Evolutionary conservation across 1,139 yeast genomes (phyloP), one percentile per base, ranked within the genome.

Genomic region (Chernovozyma aurita): DNA sequence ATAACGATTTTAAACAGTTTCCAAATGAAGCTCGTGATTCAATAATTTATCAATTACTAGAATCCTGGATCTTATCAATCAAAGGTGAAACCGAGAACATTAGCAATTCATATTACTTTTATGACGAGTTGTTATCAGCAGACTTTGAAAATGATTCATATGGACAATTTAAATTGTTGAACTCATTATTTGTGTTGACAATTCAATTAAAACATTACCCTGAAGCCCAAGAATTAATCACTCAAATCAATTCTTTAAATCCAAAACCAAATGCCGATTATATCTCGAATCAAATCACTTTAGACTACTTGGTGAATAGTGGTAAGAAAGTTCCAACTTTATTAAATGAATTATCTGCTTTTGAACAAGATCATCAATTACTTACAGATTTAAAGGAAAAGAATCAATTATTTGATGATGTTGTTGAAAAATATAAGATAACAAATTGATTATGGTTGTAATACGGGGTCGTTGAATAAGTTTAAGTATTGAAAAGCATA

Each of bases 31-130:
- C 85, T 17, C 76, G 80, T 51, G 94, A 84, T 55, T 76, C 73
- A 47, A 75, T 83, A 36, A 73, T 81, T 34, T 81, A 72, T 57
- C 84, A 80, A 49, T 68, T 83, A 13, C 70, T 82, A 36, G 92
- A 84, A 52, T 73, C 85, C 14, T 80, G 85, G 80, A 64, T 78
- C 16, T 66, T 71, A 40, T 59, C 82, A 35, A 56, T 69, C 26
- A 65, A 63, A 47, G 85, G 83, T 33, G 80, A 77, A 37, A 70
- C 77, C 18, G 74, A 71, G 41, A 64, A 71, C 44, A 72, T 78
- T 43, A 81, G 73, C 55, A 76, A 77, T 44, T 68, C 85, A 2
- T 78, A 72, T 59, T 84, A 80, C 57, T 82, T 84, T 48, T 84
- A 76, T 56, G 92, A 84, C 55, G 94, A 84, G 58, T 65, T 80